phyloP scores from a whole-genome alignment of 495 filamentous ascomycete genomes.

The Cairneyella variabilis region DNA sequence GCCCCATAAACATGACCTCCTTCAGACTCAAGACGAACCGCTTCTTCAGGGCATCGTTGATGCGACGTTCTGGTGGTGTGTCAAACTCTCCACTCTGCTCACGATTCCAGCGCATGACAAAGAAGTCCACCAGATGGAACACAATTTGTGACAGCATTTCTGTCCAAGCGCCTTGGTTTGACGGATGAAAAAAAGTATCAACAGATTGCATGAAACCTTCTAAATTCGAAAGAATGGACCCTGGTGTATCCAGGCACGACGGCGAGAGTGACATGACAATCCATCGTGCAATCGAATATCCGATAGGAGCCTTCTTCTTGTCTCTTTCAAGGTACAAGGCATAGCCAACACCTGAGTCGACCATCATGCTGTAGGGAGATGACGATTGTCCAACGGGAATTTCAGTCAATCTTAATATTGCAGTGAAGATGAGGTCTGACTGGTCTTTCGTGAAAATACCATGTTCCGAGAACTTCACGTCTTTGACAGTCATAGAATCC shows the following conservation, averaged over 20 bases:
- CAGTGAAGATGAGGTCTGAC: constrained; percentile 87
- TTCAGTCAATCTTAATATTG: constrained; percentile 82
- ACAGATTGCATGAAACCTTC: constrained; percentile 94
- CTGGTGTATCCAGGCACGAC: constrained; percentile 67
- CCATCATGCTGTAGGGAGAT: constrained; percentile 77
- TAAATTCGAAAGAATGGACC: constrained; percentile 77
- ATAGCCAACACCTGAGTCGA: constrained; percentile 79
- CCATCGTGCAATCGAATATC: constrained; percentile 92
- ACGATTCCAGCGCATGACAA: constrained; percentile 96
- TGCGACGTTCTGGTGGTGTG: constrained; percentile 68
- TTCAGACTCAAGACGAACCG: constrained; percentile 88
- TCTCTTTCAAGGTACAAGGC: constrained; percentile 86
- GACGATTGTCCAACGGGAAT: constrained; percentile 96
- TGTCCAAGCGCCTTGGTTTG: constrained; percentile 92
- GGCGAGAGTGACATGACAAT: constrained; percentile 93
- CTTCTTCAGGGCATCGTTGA: constrained; percentile 75
- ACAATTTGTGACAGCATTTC: constrained; percentile 85
- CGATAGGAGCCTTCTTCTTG: constrained; percentile 83
- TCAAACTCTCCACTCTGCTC: constrained; percentile 91
- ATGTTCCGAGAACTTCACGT: constrained; percentile 80
- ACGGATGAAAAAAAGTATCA: constrained; percentile 98
- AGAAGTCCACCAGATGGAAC: constrained; percentile 92
- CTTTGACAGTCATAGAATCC: constrained; percentile 68
- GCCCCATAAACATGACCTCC: constrained; percentile 97
- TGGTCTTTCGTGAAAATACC: constrained; percentile 93